A percentile compares a stretch with the other conserved stretches of the same genome.
Conservation (phyloP, 805 yeast genomes). For the Monosporozyma siamensis region DNA sequence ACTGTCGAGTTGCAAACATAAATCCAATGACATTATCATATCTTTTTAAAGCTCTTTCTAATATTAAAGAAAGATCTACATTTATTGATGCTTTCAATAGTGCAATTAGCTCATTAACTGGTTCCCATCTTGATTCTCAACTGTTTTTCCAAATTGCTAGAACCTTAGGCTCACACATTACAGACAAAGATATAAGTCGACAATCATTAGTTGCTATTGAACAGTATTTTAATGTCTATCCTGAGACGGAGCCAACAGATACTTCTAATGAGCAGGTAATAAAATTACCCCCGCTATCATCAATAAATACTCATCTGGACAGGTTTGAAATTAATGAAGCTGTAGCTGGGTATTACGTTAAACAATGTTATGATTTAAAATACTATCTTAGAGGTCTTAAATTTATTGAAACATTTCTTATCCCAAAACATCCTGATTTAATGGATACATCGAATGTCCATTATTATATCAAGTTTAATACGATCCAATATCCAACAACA, state of each 20-base stretch:
- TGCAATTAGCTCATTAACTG: slow-evolving; percentile 7
- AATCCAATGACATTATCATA: slow-evolving; percentile 19
- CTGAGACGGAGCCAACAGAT: not conserved
- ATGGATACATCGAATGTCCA: slow-evolving; percentile 19
- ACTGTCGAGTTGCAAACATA: slow-evolving; percentile 9
- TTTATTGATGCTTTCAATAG: slow-evolving; percentile 14
- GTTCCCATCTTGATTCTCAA: not conserved
- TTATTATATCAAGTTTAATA: slow-evolving; percentile 10
- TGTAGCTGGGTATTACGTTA: slow-evolving; percentile 17
- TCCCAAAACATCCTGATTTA: slow-evolving; percentile 3
- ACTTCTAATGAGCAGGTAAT: not conserved
- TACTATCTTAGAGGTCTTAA: slow-evolving; percentile 15
- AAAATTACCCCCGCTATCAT: slow-evolving; percentile 10
- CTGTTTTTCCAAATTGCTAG: slow-evolving; percentile 5
- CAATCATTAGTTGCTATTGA: slow-evolving; percentile 9
- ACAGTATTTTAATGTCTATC: slow-evolving; percentile 12
- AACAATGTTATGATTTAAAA: slow-evolving; percentile 10
- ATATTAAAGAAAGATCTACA: slow-evolving; percentile 12
- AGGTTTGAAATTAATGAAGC: slow-evolving; percentile 12
- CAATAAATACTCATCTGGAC: slow-evolving; percentile 10
- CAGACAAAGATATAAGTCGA: slow-evolving; percentile 2
- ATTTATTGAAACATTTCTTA: slow-evolving; percentile 7
- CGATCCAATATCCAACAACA: slow-evolving; percentile 9
- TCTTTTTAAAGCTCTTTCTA: slow-evolving; percentile 16
- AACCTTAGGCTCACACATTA: slow-evolving; percentile 12